Evolutionary conservation across 2,329 filamentous ascomycete genomes (phyloP).

Genomic region (Huntiella abstrusa): DNA sequence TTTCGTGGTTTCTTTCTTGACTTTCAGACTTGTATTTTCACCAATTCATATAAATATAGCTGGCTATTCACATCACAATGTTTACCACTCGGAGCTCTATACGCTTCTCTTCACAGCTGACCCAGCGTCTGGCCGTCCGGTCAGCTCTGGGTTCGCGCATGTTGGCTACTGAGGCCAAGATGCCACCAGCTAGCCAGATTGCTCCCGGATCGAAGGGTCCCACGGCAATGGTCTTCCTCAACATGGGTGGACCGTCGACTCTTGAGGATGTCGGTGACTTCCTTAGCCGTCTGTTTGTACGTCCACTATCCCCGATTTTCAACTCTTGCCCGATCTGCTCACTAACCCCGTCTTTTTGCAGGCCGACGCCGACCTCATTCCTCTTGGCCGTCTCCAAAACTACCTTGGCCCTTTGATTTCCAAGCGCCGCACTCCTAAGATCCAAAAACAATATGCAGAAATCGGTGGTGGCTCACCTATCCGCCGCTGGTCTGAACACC

Average conservation of each 20-base stretch:
- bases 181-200: constrained; percentile 63
- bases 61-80: constrained; percentile 15
- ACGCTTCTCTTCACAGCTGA: constrained; percentile 8
- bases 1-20: not conserved
- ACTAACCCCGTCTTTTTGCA: constrained; percentile 19
- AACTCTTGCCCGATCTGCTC: not conserved
- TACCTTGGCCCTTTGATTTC: constrained; percentile 85
- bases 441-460: constrained; percentile 82
- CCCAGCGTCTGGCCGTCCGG: constrained; percentile 14
- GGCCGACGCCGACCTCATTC: constrained; percentile 88
- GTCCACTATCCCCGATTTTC: constrained; percentile 17
- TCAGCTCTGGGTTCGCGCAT: constrained; percentile 13
- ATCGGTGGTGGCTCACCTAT: constrained; percentile 98
- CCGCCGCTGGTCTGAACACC: constrained; percentile 92
- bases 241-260: constrained; percentile 92
- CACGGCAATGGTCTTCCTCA: constrained; percentile 96
- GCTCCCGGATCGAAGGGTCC: constrained; percentile 53
- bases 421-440: constrained; percentile 77
- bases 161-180: constrained; percentile 24
- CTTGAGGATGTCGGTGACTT: constrained; percentile 79
- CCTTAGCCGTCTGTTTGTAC: constrained; percentile 76
- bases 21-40: no score
- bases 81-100: constrained; percentile 16
- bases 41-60: not conserved
- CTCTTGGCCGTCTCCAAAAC: constrained; percentile 75